These are phyloP conservation scores for Nitzschia sp. DNA, from an alignment of 108 stramenopile species.

Conservation along the genomic window DNA sequence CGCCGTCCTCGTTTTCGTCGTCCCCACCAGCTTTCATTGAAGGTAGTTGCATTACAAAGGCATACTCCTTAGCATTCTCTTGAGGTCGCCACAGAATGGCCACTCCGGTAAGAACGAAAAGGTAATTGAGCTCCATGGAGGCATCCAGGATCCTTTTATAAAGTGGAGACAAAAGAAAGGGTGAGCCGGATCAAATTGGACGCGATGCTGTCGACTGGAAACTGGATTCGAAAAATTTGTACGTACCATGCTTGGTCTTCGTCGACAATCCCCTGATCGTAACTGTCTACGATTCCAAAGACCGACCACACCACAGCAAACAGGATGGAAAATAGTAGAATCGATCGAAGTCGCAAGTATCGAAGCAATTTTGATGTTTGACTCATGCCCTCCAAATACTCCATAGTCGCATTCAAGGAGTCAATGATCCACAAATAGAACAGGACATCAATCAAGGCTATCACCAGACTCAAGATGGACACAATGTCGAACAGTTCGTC, in stretches of 20 bases:
- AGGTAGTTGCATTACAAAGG: constrained; percentile 87
- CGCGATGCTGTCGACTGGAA: no score
- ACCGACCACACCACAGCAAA: constrained; percentile 80
- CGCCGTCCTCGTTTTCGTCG: constrained; percentile 54
- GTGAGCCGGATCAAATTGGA: not conserved
- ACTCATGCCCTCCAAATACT: constrained; percentile 83
- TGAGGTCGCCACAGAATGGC: constrained; percentile 82
- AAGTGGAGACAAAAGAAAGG: not conserved
- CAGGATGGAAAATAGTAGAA: constrained; percentile 78
- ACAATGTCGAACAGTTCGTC: constrained; percentile 74
- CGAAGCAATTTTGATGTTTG: constrained; percentile 71
- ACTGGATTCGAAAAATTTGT: no score
- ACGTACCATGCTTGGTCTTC: constrained; percentile 40
- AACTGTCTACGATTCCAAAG: constrained; percentile 76
- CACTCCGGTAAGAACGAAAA: constrained; percentile 65
- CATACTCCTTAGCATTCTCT: constrained; percentile 80
- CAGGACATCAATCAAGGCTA: constrained; percentile 64
- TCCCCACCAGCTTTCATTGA: constrained; percentile 40
- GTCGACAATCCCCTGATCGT: constrained; percentile 64
- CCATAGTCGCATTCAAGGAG: constrained; percentile 78
- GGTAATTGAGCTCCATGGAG: constrained; percentile 81
- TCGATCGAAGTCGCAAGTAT: constrained; percentile 73
- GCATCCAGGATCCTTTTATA: constrained; percentile 72
- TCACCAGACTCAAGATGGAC: constrained; percentile 64
- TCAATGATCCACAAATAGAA: constrained; percentile 89